Evolutionary conservation across 768 basidiomycete genomes (phyloP), one percentile per base, ranked within the genome.

Genomic region (Multifurca ochricompacta): DNA sequence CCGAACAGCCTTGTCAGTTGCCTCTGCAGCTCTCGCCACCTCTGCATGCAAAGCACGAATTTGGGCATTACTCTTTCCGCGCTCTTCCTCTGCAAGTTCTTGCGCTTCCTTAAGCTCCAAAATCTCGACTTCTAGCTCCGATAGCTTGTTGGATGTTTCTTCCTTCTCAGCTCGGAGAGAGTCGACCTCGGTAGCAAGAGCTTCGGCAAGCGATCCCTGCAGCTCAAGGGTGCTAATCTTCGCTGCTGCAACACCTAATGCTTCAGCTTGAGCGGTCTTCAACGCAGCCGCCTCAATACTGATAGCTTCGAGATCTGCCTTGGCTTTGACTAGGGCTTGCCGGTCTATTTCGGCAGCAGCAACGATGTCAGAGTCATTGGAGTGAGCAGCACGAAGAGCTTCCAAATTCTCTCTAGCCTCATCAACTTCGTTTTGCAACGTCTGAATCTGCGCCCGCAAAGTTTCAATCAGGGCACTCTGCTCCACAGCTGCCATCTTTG

Each of bases 51-150:
- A 65, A 9, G 63, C 59, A 56, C 77, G 74, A 28, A 86, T 70
- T 42, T 69, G 76, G 10, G 70, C 66, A 35, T 76, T 63, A 10
- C 75, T 66, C 55, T 71, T 70, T 42, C 69, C 71, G 46, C 75
- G 78, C 28, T 76, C 76, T 51, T 88, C 87, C 62, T 85, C 82
- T 6, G 75, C 70, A 18, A 68, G 68, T 60, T 91, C 89, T 57
- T 80, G 78, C 37, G 72, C 72, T 65, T 92, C 89, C 66, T 77
- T 87, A 56, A 84, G 63, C 69, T 91, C 89, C 53, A 91, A 67
- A 37, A 90, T 76, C 65, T 91, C 87, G 46, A 92, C 71, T 70
- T 92, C 90, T 23, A 90, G 73, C 62, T 92, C 89, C 0, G 86
- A 87, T 4, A 91, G 71, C 67, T 82, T 88, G 63, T 70, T 73